These are phyloP conservation scores for Candida peoriensis DNA, from an alignment of 805 yeast genomes.

Conservation along the genomic window DNA sequence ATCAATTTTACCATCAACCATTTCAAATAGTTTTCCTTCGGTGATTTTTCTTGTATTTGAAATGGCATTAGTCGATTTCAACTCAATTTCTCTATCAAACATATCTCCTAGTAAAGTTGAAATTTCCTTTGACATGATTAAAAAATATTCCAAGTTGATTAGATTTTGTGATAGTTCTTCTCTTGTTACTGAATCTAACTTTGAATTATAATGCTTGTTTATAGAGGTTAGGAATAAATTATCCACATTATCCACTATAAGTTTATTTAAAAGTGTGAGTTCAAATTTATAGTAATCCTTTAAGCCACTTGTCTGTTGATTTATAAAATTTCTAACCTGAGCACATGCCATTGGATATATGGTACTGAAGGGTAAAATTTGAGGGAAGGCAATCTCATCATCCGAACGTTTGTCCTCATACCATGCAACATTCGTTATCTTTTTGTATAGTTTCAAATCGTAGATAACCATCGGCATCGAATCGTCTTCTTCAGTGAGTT, in stretches of 20 bases:
- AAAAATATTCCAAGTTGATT: constrained; percentile 82
- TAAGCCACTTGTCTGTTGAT: constrained; percentile 59
- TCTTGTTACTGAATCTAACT: constrained; percentile 67
- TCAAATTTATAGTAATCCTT: constrained; percentile 62
- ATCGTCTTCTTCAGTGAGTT: constrained; percentile 69
- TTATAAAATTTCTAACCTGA: constrained; percentile 59
- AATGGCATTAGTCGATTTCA: constrained; percentile 52
- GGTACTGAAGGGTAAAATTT: constrained; percentile 80
- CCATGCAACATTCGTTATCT: constrained; percentile 66
- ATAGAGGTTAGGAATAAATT: constrained; percentile 62
- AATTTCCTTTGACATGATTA: constrained; percentile 67
- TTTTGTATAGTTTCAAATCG: constrained; percentile 52
- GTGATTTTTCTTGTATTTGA: constrained; percentile 60
- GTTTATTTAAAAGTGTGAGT: constrained; percentile 52
- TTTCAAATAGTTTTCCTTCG: constrained; percentile 73
- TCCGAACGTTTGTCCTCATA: constrained; percentile 48
- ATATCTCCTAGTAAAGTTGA: constrained; percentile 28
- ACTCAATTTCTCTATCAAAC: constrained; percentile 37
- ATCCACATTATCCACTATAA: constrained; percentile 61
- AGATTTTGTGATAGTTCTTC: constrained; percentile 88
- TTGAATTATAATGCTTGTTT: constrained; percentile 53
- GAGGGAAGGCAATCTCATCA: constrained; percentile 36
- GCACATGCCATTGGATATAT: constrained; percentile 85
- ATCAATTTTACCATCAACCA: constrained; percentile 75
- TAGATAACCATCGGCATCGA: constrained; percentile 81